A percentile compares a stretch with the other conserved stretches of the same genome.
These are phyloP conservation scores for Pilatotrama ljubarskyi DNA, from an alignment of 768 basidiomycete species.

Conservation along the genomic window DNA sequence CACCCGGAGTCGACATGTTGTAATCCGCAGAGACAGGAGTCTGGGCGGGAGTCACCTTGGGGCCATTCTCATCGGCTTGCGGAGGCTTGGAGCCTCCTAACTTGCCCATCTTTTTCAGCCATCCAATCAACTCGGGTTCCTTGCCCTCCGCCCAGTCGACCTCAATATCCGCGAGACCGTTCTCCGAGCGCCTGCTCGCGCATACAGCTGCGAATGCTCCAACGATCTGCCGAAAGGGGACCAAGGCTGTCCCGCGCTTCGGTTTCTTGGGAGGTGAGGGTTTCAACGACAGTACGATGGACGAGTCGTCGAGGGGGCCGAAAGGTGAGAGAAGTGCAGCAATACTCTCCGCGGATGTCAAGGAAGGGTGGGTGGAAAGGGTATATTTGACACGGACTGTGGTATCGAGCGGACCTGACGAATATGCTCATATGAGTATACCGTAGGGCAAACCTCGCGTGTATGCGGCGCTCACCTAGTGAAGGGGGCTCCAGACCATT, in stretches of 20 bases:
- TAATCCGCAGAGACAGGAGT: neutral
- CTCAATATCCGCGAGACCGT: slow-evolving; percentile 61
- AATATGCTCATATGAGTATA: neutral
- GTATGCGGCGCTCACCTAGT: slow-evolving; percentile 40
- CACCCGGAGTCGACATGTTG: neutral
- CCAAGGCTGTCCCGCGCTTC: slow-evolving; percentile 68
- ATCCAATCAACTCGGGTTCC: slow-evolving; percentile 71
- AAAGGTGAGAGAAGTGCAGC: slow-evolving; percentile 56
- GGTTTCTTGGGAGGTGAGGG: slow-evolving; percentile 54
- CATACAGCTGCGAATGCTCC: slow-evolving; percentile 78
- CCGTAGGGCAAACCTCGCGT: too few relatives aligned
- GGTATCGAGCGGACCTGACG: slow-evolving; percentile 63
- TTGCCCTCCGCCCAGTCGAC: slow-evolving; percentile 72
- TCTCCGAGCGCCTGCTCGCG: slow-evolving; percentile 51
- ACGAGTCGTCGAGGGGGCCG: slow-evolving; percentile 60
- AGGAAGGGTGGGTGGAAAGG: slow-evolving; percentile 53
- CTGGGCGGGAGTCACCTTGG: neutral
- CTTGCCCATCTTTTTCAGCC: slow-evolving; percentile 56
- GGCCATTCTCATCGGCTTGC: neutral
- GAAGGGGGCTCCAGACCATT: slow-evolving; percentile 54
- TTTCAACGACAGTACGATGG: slow-evolving; percentile 70
- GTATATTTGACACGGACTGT: slow-evolving; percentile 74
- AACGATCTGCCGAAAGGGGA: slow-evolving; percentile 74
- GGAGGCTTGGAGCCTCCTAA: slow-evolving; percentile 5
- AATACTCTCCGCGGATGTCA: slow-evolving; percentile 54